phyloP scores from a whole-genome alignment of 306 rosid genomes.

The Ammopiptanthus mongolicus region DNA sequence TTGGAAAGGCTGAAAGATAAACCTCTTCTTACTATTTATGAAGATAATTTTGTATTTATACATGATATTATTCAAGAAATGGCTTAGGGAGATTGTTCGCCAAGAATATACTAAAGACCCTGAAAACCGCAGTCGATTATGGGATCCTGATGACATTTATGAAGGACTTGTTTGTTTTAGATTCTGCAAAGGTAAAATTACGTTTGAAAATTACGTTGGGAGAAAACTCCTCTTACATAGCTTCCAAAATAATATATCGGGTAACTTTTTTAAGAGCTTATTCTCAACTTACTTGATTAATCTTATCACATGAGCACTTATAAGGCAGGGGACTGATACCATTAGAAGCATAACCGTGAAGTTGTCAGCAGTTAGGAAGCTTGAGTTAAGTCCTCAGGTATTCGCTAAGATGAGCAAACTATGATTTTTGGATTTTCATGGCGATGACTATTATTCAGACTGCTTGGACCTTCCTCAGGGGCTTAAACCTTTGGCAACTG shows the following conservation, averaged over 20 bases:
- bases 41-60: background rate
- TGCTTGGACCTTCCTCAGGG: background rate
- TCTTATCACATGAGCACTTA: too few relatives aligned
- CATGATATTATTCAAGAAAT: slow-evolving; percentile 20
- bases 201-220: too few relatives aligned
- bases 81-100: slow-evolving; percentile 5
- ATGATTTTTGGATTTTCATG: background rate
- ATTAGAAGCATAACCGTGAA: background rate
- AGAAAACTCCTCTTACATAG: too few relatives aligned
- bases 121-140: background rate
- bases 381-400: background rate
- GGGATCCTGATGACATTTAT: slow-evolving; percentile 6
- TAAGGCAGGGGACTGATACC: background rate
- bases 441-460: too few relatives aligned
- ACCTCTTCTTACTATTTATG: slow-evolving; percentile 4
- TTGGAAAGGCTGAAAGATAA: slow-evolving; percentile 16
- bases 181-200: too few relatives aligned
- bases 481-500: background rate
- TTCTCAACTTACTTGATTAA: too few relatives aligned
- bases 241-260: too few relatives aligned
- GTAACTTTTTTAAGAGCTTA: too few relatives aligned
- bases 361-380: background rate
- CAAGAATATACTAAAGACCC: background rate
- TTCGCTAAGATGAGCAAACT: slow-evolving; percentile 6
- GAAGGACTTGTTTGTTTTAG: too few relatives aligned